Evolutionary conservation across 129 eudicot genomes (phyloP).

Genomic region (Dittrichia graveolens): DNA sequence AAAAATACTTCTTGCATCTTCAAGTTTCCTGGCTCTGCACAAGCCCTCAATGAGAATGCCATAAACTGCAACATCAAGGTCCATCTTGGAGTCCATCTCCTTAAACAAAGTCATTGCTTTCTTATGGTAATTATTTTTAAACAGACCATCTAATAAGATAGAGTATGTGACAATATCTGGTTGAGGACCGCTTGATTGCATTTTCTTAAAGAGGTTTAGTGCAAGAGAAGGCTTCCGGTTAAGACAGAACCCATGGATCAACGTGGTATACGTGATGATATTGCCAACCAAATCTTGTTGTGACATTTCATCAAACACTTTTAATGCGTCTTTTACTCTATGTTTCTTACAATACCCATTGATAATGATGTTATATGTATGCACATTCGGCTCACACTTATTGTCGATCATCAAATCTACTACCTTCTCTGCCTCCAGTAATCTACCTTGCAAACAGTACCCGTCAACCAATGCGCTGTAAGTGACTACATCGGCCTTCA

Average conservation of each 20-base stretch:
- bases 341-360: slow-evolving; percentile 25
- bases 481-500: slow-evolving; percentile 22
- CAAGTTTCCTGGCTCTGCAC: slow-evolving; percentile 19
- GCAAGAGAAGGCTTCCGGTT: slow-evolving; percentile 12
- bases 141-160: slow-evolving; percentile 14
- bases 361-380: slow-evolving; percentile 25
- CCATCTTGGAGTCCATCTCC: slow-evolving; percentile 26
- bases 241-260: slow-evolving; percentile 25
- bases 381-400: slow-evolving; percentile 20
- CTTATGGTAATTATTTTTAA: slow-evolving; percentile 9
- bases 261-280: slow-evolving; percentile 28
- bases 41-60: slow-evolving; percentile 26
- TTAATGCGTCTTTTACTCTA: slow-evolving; percentile 1
- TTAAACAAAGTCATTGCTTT: slow-evolving; percentile 22
- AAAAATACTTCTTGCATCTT: slow-evolving; percentile 21
- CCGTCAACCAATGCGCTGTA: slow-evolving; percentile 25
- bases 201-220: slow-evolving; percentile 13
- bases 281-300: slow-evolving; percentile 19
- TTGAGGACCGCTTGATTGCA: slow-evolving; percentile 13
- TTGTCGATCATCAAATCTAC: slow-evolving; percentile 19
- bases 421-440: slow-evolving; percentile 15
- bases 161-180: slow-evolving; percentile 25
- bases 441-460: slow-evolving; percentile 33
- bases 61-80: slow-evolving; percentile 25
- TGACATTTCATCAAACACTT: slow-evolving; percentile 21